Base-by-base conservation (phyloP, 2,329 filamentous ascomycete genomes). In the Neurospora sp. region DNA sequence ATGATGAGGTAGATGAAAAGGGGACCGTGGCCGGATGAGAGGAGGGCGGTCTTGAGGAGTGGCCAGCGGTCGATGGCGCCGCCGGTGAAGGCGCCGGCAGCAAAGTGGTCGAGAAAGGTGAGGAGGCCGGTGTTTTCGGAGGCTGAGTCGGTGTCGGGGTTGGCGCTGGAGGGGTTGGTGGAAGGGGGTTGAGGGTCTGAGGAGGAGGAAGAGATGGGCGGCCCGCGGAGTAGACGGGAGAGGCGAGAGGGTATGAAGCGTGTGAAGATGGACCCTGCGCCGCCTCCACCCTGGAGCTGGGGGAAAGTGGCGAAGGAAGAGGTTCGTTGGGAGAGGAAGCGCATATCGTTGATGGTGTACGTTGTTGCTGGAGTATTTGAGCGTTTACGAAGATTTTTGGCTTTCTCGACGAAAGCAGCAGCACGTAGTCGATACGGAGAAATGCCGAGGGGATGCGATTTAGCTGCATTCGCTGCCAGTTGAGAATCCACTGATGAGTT, bases 1-100 rank as follows among this genome's bases (percentile, higher is more conserved):
- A 77, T 74, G 15, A 77, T 46, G 62, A 81, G 74, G 67, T 76
- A 75, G 0, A 73, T 71, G 12, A 78, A 72, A 1, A 74, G 74
- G 5, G 72, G 68, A 8, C 72, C 70, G 70, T 76, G 73, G 40
- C 77, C 77, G 62, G 74, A 70, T 8, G 74, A 74, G 65, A 80
- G 73, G 5, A 78, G 66, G 23, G 73, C 69, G 12, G 70, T 19
- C 28, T 72, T 73, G 36, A 74, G n/a, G 2, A 68, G 23, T 0
- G 69, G 66, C 72, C 73, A 76, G 33, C 68, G 57, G 23, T 41
- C 33, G 17, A 23, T 40, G 33, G 17, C 11, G 37, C 68, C 68
- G 33, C 23, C 67, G 4, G 69, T 69, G 43, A 74, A 68, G 3
- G 33, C 67, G 38, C 39, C 41, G 2, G 69, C 28, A 37, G 11